Evolutionary conservation across 768 basidiomycete genomes (phyloP), one percentile per base, ranked within the genome.

Genomic region (Lactarius indigo): DNA sequence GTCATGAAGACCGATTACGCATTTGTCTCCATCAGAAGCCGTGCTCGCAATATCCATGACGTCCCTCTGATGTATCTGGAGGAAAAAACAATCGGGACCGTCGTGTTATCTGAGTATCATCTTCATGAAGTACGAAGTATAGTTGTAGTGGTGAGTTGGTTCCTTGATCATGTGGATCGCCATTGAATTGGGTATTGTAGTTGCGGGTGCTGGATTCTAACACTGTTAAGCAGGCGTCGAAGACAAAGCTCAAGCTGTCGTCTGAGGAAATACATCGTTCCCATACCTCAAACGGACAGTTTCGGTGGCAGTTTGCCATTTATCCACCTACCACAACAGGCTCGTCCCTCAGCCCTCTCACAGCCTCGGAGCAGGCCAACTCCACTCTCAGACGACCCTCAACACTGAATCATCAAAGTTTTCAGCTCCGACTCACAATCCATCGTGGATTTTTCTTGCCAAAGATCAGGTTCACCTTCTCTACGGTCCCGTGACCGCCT

Each of bases 231-330:
- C 60, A 59, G 10, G 50, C 17, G 5, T 35, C 23, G 31, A 59
- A 63, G 31, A 59, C 42, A 18, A 69, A 37, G 65, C 57, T 47
- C 20, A 3, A 2, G 7, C 15, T 69, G 1, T 58, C 10, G 12
- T 42, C 64, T 13, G 30, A 64, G 20, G n/a, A 68, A 9, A 28
- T 68, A 13, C 52, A 56, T 13, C 3, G 35, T 7, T 50, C 66
- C 12, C n/a, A 35, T 26, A 35, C 57, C 44, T 39, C 50, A 5
- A 37, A 23, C 2, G 69, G 66, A 30, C 17, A 37, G 18, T 35
- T 58, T 31, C 30, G 50, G 5, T 68, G 69, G 66, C 63, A 63
- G 17, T 66, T 69, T 56, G 2, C 39, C 23, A 42, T 69, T 23
- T 5, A 30, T 1, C 57, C 58, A 1, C 57, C 61, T 5, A 13